A percentile compares a stretch with the other conserved stretches of the same genome.
phyloP scores from a whole-genome alignment of 495 filamentous ascomycete species.

The Penicillium bovifimosum region DNA sequence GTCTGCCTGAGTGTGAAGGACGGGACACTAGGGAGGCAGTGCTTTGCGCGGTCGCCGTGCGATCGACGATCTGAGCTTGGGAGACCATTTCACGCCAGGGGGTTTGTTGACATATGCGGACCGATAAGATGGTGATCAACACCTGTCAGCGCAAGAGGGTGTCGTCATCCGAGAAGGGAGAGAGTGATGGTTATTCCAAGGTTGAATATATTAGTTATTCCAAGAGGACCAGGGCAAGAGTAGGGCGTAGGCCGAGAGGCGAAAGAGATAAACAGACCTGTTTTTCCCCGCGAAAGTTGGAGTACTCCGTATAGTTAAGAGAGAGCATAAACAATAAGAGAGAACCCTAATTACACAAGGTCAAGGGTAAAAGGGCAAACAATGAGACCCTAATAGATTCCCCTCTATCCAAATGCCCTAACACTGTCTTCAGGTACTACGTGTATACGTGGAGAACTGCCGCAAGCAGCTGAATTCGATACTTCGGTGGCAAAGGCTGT shows the following conservation, averaged over 20 bases:
- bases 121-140: constrained; percentile 15
- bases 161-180: constrained; percentile 13
- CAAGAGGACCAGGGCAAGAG: not conserved
- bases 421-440: not conserved
- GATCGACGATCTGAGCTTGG: constrained; percentile 59
- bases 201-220: no score
- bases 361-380: not conserved
- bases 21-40: constrained; percentile 57
- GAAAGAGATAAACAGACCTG: not conserved
- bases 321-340: not conserved
- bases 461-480: constrained; percentile 20
- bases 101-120: not conserved
- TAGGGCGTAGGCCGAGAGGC: not conserved
- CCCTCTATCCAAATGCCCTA: constrained; percentile 3
- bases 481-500: constrained; percentile 4
- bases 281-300: not conserved
- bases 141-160: constrained; percentile 13
- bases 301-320: not conserved
- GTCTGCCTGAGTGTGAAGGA: constrained; percentile 48
- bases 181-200: not conserved
- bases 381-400: not conserved
- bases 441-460: constrained; percentile 1
- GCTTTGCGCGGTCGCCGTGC: constrained; percentile 43
- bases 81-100: constrained; percentile 56
- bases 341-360: not conserved